Evolutionary conservation across 768 basidiomycete species (phyloP), one percentile per base, ranked within the genome.

Genomic region (Coprinellus aureogranulatus): DNA sequence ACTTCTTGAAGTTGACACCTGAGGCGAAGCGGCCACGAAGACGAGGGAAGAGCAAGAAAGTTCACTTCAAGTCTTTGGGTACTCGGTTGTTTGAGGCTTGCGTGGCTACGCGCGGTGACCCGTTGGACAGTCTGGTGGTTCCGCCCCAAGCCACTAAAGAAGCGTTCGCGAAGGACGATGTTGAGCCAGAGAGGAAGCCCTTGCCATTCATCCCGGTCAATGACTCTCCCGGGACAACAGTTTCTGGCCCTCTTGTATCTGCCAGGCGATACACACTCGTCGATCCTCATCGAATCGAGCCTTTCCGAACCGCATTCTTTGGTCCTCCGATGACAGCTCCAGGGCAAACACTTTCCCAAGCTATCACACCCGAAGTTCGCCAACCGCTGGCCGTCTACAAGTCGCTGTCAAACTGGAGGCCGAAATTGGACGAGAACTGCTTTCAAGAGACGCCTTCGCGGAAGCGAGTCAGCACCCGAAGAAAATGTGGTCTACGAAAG

Each of bases 71-170:
- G 26, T 53, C 57, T 25, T 31, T 58, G 18, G 57, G 57, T 16
- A 39, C 51, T 22, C 34, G 50, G 41, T 48, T 58, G 26, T 58
- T 58, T 20, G 57, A 58, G 18, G 57, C 57, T 12, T 42, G 51
- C n/a, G 57, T 53, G 2, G 31, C 57, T 5, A 58, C 57, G 3
- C 22, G 48, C 40, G 57, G 57, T 22, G n/a, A 40, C 6, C 51
- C 57, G 16, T 27, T 53, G 30, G 57, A 58, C 27, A 53, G 42
- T 22, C 52, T 58, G 2, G 57, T 58, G 12, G 34, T 58, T 1
- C 52, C 42, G 8, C 39, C 55, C 9, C 4, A 11, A 12, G 16
- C 9, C 10, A 11, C 5, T 25, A 45, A 26, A 14, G 39, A 8
- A 20, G 47, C 28, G 25, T 8, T n/a, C 41, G 14, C 41, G 6